Conservation (phyloP, 257 asterid species). For the Leonotis leonurus region DNA sequence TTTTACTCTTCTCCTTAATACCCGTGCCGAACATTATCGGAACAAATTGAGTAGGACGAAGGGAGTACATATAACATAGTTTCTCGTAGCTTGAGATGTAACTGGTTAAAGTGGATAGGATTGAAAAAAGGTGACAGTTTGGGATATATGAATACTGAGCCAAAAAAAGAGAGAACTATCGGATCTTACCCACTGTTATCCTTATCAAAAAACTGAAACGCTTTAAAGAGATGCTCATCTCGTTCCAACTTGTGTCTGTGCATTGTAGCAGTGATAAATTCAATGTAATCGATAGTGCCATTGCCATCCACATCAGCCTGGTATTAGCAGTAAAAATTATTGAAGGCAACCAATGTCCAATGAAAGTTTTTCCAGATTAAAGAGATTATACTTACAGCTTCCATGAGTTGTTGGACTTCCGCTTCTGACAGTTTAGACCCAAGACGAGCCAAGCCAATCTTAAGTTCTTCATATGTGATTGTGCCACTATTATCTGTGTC, state of each 20-base stretch:
- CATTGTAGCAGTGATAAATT: conserved; percentile 63
- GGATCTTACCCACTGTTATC: conserved; percentile 51
- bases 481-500: conserved; percentile 85
- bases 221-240: conserved; percentile 46
- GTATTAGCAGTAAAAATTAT: not conserved
- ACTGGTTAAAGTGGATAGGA: not conserved
- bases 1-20: no score
- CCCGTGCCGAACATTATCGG: no score
- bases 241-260: conserved; percentile 59
- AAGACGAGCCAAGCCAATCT: conserved; percentile 76
- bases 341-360: not conserved
- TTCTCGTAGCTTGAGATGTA: no score
- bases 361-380: not conserved
- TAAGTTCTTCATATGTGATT: conserved; percentile 79
- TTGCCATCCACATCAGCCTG: conserved; percentile 64
- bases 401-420: conserved; percentile 90
- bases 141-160: not conserved
- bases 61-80: no score
- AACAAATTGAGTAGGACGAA: no score
- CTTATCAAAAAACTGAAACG: conserved; percentile 54
- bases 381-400: conserved; percentile 51
- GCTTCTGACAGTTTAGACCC: conserved; percentile 74
- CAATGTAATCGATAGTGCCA: conserved; percentile 59
- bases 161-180: not conserved
- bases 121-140: no score